Evolutionary conservation across 331 rosid species (phyloP).

Genomic region (Dryas integrifolia): DNA sequence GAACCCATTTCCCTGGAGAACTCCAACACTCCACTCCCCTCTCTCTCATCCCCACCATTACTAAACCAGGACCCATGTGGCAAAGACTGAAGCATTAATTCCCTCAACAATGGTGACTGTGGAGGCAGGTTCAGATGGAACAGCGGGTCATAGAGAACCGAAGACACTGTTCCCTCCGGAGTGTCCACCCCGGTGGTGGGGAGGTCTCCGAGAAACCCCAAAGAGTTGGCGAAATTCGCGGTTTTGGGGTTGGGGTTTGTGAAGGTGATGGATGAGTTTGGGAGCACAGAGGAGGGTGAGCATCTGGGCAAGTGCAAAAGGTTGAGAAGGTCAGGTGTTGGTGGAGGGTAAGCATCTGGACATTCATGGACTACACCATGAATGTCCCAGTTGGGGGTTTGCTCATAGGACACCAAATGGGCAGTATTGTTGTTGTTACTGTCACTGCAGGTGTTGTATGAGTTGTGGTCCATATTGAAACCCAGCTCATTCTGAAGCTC

Average conservation of each 20-base stretch:
- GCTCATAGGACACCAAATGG: slow-evolving; percentile 35
- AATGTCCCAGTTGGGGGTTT: slow-evolving; percentile 31
- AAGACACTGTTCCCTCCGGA: slow-evolving; percentile 34
- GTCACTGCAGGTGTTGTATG: slow-evolving; percentile 20
- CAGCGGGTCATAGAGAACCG: slow-evolving; percentile 65
- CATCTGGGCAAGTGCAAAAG: slow-evolving; percentile 72
- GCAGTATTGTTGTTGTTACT: slow-evolving; percentile 6
- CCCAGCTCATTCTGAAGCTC: slow-evolving; percentile 45
- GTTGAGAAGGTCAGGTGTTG: slow-evolving; percentile 64
- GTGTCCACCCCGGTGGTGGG: slow-evolving; percentile 42
- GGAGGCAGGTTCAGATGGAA: slow-evolving; percentile 83
- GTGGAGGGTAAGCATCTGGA: slow-evolving; percentile 35
- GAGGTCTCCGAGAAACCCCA: slow-evolving; percentile 49
- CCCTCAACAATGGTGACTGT: slow-evolving; percentile 75
- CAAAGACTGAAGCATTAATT: slow-evolving; percentile 55
- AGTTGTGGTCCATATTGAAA: slow-evolving; percentile 32
- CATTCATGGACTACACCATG: slow-evolving; percentile 8
- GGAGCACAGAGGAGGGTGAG: slow-evolving; percentile 52
- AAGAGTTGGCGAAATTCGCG: slow-evolving; percentile 41
- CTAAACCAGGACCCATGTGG: slow-evolving; percentile 60
- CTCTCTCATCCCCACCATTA: slow-evolving; percentile 56
- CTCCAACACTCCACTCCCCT: slow-evolving; percentile 56
- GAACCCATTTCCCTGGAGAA: slow-evolving; percentile 53
- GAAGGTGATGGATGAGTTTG: slow-evolving; percentile 46
- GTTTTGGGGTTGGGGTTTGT: slow-evolving; percentile 38